A percentile compares a stretch with the other conserved stretches of the same genome.
Evolutionary conservation across 208 protist species (phyloP).

Genomic region (Naegleria lovaniensis): DNA sequence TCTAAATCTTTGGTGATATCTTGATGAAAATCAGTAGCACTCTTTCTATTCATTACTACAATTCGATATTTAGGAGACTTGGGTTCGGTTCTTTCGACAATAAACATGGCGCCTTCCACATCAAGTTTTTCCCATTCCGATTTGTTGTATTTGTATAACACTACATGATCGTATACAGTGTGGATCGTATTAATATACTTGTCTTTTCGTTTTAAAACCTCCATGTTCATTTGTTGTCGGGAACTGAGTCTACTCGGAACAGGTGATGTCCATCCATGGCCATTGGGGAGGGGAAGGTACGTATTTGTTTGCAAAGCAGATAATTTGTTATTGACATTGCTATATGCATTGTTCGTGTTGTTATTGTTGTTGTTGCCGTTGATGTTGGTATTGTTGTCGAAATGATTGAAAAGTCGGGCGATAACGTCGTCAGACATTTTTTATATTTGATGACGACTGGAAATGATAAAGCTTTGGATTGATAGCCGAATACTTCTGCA

Average conservation of each 20-base stretch:
- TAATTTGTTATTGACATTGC: too few species aligned
- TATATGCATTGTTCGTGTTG: too few species aligned
- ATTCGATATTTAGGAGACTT: background rate
- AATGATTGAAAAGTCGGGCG: too few species aligned
- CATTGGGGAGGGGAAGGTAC: too few species aligned
- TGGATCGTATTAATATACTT: background rate
- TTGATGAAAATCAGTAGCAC: background rate
- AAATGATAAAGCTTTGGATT: too few species aligned
- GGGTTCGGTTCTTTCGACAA: background rate
- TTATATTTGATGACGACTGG: too few species aligned
- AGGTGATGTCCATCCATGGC: too few species aligned
- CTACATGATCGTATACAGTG: background rate
- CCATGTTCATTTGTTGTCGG: conserved; percentile 3
- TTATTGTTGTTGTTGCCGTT: too few species aligned
- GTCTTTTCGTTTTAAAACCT: background rate
- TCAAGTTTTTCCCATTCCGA: background rate
- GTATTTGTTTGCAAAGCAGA: too few species aligned
- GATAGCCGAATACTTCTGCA: too few species aligned
- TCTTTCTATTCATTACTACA: conserved; percentile 12
- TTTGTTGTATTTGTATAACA: background rate
- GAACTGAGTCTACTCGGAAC: background rate
- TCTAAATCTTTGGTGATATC: background rate
- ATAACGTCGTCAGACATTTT: too few species aligned
- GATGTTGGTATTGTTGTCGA: too few species aligned
- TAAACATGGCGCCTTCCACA: background rate